Percentiles rank a stretch among this genome's conserved stretches.
These are phyloP conservation scores for Prunus mongolica DNA, from an alignment of 306 rosid genomes.

Conservation along the genomic window DNA sequence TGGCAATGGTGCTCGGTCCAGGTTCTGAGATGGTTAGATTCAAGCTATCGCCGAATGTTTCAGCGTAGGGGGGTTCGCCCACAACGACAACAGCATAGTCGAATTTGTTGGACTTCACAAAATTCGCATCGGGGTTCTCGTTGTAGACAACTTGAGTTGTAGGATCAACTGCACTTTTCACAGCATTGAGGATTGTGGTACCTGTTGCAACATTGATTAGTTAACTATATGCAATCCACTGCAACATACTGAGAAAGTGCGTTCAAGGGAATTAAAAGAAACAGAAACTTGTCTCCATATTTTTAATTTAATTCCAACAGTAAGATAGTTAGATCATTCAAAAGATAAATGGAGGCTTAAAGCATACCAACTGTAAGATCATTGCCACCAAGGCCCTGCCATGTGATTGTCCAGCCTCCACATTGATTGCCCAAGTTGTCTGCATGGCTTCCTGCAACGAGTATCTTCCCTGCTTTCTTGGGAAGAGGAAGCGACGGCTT, in stretches of 20 bases:
- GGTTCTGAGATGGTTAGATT: slow-evolving; percentile 69
- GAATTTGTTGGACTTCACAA: slow-evolving; percentile 59
- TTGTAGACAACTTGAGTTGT: slow-evolving; percentile 67
- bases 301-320: neutral
- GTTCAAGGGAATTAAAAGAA: neutral
- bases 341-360: neutral
- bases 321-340: neutral
- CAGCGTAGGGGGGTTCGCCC: slow-evolving; percentile 90
- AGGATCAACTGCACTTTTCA: slow-evolving; percentile 63
- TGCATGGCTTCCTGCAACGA: slow-evolving; percentile 88
- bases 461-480: slow-evolving; percentile 65
- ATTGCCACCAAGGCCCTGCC: slow-evolving; percentile 87
- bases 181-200: slow-evolving; percentile 76
- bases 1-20: slow-evolving; percentile 66
- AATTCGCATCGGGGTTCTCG: slow-evolving; percentile 58
- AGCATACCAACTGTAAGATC: slow-evolving; percentile 65
- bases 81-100: slow-evolving; percentile 69
- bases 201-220: slow-evolving; percentile 35
- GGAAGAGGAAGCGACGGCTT: slow-evolving; percentile 86
- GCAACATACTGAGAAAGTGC: neutral
- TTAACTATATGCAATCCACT: neutral
- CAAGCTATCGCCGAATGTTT: slow-evolving; percentile 71
- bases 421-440: slow-evolving; percentile 88
- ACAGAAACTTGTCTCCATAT: neutral
- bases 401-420: slow-evolving; percentile 96